Base-by-base conservation (phyloP, 1,284 basidiomycete species). In the Mycena citricolor region DNA sequence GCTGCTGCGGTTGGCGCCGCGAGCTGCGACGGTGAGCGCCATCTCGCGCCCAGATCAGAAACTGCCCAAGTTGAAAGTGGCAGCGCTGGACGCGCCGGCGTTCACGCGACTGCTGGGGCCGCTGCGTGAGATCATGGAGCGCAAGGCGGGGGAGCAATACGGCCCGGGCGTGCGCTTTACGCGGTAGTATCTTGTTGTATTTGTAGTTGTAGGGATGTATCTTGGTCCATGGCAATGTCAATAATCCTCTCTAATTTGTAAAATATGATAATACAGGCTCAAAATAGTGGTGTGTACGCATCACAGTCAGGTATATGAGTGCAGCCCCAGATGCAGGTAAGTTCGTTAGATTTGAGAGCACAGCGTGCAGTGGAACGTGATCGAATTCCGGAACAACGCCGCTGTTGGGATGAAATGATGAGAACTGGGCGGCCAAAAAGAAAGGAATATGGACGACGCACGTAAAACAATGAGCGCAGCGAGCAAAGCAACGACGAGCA, bases 71-170 rank as follows among this genome's bases (percentile, higher is more conserved):
- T 75, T 97, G 38, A 90, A 93, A 61, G 93, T 98, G 19, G 97
- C 94, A 17, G 90, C 92, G 5, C 74, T 99, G 55, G 93, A 94
- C 57, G 93, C 94, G 42, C 81, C 90, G 53, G 91, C 95, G 3
- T 99, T 99, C 63, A 97, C 93, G 6, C 83, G 95, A 38, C 72
- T 99, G 22, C 80, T 99, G 28, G 95, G 97, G 4, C 94, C 94
- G 8, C 66, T 93, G 48, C 78, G 88, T 32, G 89, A 90, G 57
- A 84, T 94, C 59, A 88, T 94, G 87, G 87, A 90, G 60, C 79
- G 88, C 33, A 84, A 87, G 55, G 90, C 90, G 14, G 79, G 69
- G 21, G 69, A 73, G 48, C 58, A 56, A 21, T 72, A 73, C 49
- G 66, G 66, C 16, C 47, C 52, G 6, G 41, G 44, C 13, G 32